These are phyloP conservation scores for Suhomyces yuchorum DNA, from an alignment of 1,139 yeast species.

Conservation along the genomic window DNA sequence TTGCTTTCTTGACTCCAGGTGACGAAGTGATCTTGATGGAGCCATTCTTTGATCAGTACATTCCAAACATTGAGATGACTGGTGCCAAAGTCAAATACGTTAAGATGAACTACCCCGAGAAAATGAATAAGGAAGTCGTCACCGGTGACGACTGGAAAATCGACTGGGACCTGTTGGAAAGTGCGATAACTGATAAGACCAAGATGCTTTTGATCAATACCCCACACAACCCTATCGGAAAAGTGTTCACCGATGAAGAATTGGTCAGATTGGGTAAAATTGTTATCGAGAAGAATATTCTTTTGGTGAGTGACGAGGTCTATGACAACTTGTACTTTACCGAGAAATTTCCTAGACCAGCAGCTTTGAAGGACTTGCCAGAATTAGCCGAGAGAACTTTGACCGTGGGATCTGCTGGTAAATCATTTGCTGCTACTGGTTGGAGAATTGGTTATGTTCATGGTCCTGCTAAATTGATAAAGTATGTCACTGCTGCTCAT, in stretches of 20 bases:
- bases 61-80: conserved; percentile 87
- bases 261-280: conserved; percentile 71
- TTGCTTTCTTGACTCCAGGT: conserved; percentile 81
- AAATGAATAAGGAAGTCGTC: conserved; percentile 62
- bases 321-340: conserved; percentile 84
- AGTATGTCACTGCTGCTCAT: conserved; percentile 86
- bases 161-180: conserved; percentile 74
- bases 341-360: conserved; percentile 74
- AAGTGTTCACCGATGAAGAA: conserved; percentile 77
- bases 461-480: conserved; percentile 79
- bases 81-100: conserved; percentile 91
- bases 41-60: conserved; percentile 96
- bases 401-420: conserved; percentile 96
- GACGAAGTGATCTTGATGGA: conserved; percentile 98
- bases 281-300: conserved; percentile 79
- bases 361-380: conserved; percentile 65
- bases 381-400: conserved; percentile 78
- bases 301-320: conserved; percentile 89
- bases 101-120: conserved; percentile 80
- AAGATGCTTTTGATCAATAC: conserved; percentile 86
- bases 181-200: conserved; percentile 71
- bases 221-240: conserved; percentile 97
- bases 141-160: conserved; percentile 86
- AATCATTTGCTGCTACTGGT: conserved; percentile 96
- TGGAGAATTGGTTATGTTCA: conserved; percentile 98